phyloP scores from a whole-genome alignment of 352 stramenopile species.

The Phytophthora syringae region DNA sequence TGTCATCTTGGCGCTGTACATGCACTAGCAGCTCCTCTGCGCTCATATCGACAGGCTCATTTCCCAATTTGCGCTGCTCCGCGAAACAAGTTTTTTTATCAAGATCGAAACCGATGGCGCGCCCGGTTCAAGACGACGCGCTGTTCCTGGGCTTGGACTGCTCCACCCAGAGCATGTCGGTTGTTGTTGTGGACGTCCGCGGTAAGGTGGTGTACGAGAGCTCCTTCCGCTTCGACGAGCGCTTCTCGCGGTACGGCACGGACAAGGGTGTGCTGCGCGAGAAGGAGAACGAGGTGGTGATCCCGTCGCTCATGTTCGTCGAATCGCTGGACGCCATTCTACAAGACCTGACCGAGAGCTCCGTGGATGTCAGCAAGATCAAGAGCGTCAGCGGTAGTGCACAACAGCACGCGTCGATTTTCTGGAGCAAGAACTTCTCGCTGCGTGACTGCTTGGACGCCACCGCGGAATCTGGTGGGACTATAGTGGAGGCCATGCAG shows the following conservation, averaged over 20 bases:
- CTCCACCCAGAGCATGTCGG: constrained; percentile 87
- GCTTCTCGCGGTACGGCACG: constrained; percentile 67
- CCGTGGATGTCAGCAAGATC: constrained; percentile 53
- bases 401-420: constrained; percentile 86
- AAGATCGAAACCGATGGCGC: constrained; percentile 11
- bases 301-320: constrained; percentile 82
- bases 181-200: constrained; percentile 56
- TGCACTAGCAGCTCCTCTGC: constrained; percentile 13
- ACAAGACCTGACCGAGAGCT: constrained; percentile 38
- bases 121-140: constrained; percentile 19
- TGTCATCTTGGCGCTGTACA: constrained; percentile 23
- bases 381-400: constrained; percentile 74
- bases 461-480: constrained; percentile 17
- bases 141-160: constrained; percentile 80
- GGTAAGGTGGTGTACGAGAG: constrained; percentile 55
- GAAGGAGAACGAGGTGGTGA: constrained; percentile 55
- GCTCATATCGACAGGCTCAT: constrained; percentile 16
- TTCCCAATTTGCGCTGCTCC: constrained; percentile 15
- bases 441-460: constrained; percentile 42
- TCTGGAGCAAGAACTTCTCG: constrained; percentile 68
- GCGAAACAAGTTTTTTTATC: neutral
- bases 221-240: constrained; percentile 76
- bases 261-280: constrained; percentile 72
- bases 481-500: constrained; percentile 30
- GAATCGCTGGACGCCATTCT: constrained; percentile 81